These are phyloP conservation scores for Suillus bovinus DNA, from an alignment of 768 basidiomycete species.

Conservation along the genomic window DNA sequence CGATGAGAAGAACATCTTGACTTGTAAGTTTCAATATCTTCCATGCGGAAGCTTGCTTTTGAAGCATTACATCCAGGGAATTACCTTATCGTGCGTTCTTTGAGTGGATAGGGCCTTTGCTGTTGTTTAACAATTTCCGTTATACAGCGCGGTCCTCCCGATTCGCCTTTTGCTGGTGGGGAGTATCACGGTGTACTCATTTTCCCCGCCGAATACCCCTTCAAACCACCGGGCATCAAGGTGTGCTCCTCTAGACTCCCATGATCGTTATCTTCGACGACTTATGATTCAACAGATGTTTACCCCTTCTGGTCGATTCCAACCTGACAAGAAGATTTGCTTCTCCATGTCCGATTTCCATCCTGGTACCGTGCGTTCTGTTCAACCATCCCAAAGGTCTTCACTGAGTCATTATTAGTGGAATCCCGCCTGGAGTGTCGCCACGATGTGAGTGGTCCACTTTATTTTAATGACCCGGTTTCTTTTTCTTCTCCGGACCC, in stretches of 20 bases:
- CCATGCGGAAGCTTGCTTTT: conserved; percentile 11
- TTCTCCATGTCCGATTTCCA: conserved; percentile 98
- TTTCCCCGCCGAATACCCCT: conserved; percentile 94
- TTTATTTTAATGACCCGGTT: conserved; percentile 7
- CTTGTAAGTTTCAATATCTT: conserved; percentile 58
- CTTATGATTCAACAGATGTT: conserved; percentile 62
- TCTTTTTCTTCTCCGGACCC: conserved; percentile 12
- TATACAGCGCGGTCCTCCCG: conserved; percentile 85
- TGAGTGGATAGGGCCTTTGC: conserved; percentile 1
- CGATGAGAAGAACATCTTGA: conserved; percentile 97
- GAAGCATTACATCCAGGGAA: conserved; percentile 65
- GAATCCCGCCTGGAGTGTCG: conserved; percentile 96
- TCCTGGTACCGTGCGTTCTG: conserved; percentile 73
- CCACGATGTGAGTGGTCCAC: conserved; percentile 73
- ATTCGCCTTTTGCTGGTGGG: conserved; percentile 87
- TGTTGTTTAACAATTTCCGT: conserved; percentile 13
- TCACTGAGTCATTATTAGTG: conserved; percentile 49
- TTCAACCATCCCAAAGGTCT: conserved; percentile 7
- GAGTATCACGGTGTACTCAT: conserved; percentile 93
- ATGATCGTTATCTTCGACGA: conserved; percentile 8
- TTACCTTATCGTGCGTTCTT: conserved; percentile 77
- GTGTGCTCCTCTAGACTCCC: conserved; percentile 39
- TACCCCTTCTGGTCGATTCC: conserved; percentile 88
- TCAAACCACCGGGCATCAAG: conserved; percentile 97
- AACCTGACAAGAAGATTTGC: conserved; percentile 93